Percentiles rank a stretch among this genome's conserved stretches.
phyloP scores from a whole-genome alignment of 805 yeast genomes.

The Kodamaea jinghongensis region DNA sequence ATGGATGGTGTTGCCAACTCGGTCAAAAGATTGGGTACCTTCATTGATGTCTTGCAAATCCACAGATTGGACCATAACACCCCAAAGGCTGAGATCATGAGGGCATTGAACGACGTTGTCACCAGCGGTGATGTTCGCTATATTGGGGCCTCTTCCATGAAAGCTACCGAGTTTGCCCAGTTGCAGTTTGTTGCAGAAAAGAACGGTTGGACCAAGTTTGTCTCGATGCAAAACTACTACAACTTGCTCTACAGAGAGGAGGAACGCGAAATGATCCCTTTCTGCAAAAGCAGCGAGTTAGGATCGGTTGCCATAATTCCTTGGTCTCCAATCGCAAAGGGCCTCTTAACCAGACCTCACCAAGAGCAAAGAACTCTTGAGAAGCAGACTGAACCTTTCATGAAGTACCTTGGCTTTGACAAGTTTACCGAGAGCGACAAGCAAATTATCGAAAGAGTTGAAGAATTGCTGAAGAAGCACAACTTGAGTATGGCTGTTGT shows the following conservation, averaged over 20 bases:
- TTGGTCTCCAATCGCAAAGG: constrained; percentile 60
- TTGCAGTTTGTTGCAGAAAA: constrained; percentile 57
- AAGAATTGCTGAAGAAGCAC: constrained; percentile 47
- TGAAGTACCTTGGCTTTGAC: constrained; percentile 12
- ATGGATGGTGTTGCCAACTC: constrained; percentile 42
- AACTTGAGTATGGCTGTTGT: constrained; percentile 52
- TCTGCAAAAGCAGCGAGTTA: constrained; percentile 41
- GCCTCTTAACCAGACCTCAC: constrained; percentile 51
- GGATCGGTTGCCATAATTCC: constrained; percentile 55
- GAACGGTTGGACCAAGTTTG: constrained; percentile 55
- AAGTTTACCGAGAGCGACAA: constrained; percentile 16
- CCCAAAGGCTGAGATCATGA: constrained; percentile 55
- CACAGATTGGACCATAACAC: constrained; percentile 51
- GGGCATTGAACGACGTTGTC: constrained; percentile 52
- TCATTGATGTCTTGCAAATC: constrained; percentile 55
- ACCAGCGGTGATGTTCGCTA: constrained; percentile 48
- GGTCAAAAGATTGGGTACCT: constrained; percentile 49
- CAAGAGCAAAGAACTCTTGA: too few relatives aligned
- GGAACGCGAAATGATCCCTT: constrained; percentile 61
- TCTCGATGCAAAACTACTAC: constrained; percentile 58
- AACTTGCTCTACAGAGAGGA: constrained; percentile 60
- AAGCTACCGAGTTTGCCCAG: constrained; percentile 51
- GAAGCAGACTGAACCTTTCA: constrained; percentile 13
- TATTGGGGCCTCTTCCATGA: constrained; percentile 65
- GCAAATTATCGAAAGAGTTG: constrained; percentile 48